Evolutionary conservation across 495 filamentous ascomycete species (phyloP).

Genomic region (Parmelia sp.): DNA sequence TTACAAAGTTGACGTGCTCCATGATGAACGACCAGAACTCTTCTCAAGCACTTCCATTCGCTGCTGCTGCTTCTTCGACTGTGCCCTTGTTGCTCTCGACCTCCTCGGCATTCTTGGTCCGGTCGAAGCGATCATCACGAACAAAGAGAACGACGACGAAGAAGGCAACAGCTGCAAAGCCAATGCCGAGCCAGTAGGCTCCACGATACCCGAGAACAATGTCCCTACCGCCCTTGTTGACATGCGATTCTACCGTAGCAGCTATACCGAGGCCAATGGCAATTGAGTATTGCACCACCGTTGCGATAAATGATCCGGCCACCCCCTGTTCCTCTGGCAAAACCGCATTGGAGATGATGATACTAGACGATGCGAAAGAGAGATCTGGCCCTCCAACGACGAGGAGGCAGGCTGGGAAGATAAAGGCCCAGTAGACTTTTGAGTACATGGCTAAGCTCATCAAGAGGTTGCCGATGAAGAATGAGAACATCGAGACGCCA

Average conservation of each 20-base stretch:
- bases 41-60: neutral
- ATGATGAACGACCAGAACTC: neutral
- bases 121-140: slow-evolving; percentile 25
- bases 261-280: slow-evolving; percentile 56
- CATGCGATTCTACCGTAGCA: slow-evolving; percentile 50
- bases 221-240: slow-evolving; percentile 40
- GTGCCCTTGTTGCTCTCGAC: neutral
- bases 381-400: slow-evolving; percentile 60
- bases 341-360: slow-evolving; percentile 54
- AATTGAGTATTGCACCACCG: slow-evolving; percentile 56
- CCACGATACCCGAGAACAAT: slow-evolving; percentile 49
- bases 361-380: slow-evolving; percentile 51
- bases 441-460: slow-evolving; percentile 40
- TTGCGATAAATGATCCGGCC: slow-evolving; percentile 52
- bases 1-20: too few relatives aligned
- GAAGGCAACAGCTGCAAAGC: slow-evolving; percentile 25
- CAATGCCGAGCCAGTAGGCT: slow-evolving; percentile 42
- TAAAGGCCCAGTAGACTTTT: slow-evolving; percentile 53
- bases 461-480: slow-evolving; percentile 41
- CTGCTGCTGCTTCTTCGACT: neutral
- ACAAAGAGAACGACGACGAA: slow-evolving; percentile 27
- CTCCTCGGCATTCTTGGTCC: neutral
- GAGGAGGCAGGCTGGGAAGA: slow-evolving; percentile 50
- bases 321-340: slow-evolving; percentile 57
- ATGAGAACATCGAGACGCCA: slow-evolving; percentile 43